Conservation (phyloP, 192 early-diverging fungal genomes). For the Rhizophagus sp. region DNA sequence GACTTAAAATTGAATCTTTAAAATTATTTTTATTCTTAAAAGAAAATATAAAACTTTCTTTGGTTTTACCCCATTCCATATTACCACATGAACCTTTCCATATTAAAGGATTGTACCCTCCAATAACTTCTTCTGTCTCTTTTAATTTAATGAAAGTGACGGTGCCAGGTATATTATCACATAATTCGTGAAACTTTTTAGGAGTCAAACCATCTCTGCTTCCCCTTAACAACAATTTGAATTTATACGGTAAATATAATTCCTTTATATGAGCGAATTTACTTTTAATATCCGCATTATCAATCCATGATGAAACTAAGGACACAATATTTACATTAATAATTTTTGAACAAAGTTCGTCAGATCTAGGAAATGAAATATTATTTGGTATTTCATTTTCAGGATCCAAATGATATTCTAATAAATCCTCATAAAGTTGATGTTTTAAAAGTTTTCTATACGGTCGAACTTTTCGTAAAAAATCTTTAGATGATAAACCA, state of each 20-base stretch:
- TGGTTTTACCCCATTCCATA: not conserved
- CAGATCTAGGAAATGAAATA: not conserved
- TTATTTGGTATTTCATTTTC: not conserved
- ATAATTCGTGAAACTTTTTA: not conserved
- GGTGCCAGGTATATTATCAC: not conserved
- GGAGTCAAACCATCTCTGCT: not conserved
- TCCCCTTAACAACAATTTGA: not conserved
- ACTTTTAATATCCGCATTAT: not conserved
- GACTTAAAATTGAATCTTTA: not conserved
- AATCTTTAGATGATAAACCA: not conserved
- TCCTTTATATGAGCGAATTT: not conserved
- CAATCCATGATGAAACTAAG: not conserved
- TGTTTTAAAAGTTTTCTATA: not conserved
- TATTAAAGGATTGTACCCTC: not conserved
- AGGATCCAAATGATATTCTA: not conserved
- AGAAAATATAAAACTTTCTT: constrained; percentile 17
- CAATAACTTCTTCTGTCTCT: not conserved
- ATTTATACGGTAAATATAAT: not conserved
- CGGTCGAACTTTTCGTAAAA: not conserved
- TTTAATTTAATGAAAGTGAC: not conserved
- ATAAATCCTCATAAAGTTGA: not conserved
- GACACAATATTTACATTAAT: not conserved
- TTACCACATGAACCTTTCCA: not conserved
- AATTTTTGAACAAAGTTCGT: not conserved
- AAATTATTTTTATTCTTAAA: not conserved